phyloP scores from a whole-genome alignment of 2,329 filamentous ascomycete genomes.

The Phaeosphaeriaceae sp. region DNA sequence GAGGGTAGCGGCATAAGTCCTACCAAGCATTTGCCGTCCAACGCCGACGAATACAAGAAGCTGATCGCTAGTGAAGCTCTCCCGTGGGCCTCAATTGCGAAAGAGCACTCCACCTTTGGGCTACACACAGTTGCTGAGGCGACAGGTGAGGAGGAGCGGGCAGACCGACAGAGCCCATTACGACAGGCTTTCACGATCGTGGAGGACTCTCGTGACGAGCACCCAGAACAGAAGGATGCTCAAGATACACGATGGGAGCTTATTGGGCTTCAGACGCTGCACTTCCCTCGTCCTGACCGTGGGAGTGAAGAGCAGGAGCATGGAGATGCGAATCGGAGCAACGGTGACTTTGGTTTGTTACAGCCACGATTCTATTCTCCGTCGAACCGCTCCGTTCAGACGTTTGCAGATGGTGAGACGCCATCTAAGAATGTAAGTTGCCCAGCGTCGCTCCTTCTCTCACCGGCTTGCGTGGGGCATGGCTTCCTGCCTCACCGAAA shows the following conservation, averaged over 20 bases:
- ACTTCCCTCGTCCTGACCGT: constrained; percentile 14
- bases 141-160: neutral
- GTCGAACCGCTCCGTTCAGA: constrained; percentile 22
- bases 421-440: constrained; percentile 45
- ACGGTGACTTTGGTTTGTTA: constrained; percentile 13
- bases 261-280: neutral
- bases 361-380: constrained; percentile 43
- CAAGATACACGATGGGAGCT: constrained; percentile 15
- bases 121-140: neutral
- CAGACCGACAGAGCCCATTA: neutral
- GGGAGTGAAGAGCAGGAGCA: constrained; percentile 22
- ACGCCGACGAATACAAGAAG: constrained; percentile 35
- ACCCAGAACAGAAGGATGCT: constrained; percentile 7
- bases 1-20: constrained; percentile 24
- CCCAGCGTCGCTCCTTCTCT: constrained; percentile 12
- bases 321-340: constrained; percentile 6
- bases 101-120: constrained; percentile 7
- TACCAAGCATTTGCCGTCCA: constrained; percentile 30
- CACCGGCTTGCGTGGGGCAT: constrained; percentile 9
- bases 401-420: constrained; percentile 27
- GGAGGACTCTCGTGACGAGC: neutral
- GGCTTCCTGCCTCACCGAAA: constrained; percentile 6
- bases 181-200: neutral
- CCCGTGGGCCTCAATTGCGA: constrained; percentile 21
- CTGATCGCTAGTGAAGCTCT: constrained; percentile 32